Evolutionary conservation across 2,329 filamentous ascomycete genomes (phyloP), one percentile per base, ranked within the genome.

Genomic region (Botrytis hyacinthi): DNA sequence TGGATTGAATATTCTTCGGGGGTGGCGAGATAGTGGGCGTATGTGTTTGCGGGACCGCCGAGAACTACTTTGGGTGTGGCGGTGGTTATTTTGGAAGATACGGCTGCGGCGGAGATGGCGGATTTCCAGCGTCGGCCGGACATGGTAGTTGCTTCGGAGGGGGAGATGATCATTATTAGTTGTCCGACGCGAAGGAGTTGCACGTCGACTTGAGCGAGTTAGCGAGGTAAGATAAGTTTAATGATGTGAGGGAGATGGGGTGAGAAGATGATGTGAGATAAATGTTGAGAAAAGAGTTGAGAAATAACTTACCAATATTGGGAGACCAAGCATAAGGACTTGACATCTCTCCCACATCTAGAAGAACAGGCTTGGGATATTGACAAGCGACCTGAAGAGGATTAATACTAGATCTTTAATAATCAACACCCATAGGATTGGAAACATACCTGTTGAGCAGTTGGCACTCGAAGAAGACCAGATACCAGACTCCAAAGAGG

Each of bases 131-230:
- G 88, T 29, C 95, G 88, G 0, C 95, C 95, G 1, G 93, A 89
- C 95, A 98, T 98, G 9, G 95, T 97, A 0, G 92, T 96, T 1
- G 93, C 93, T 82, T 98, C 95, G 54, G 93, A 93, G 0, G 94
- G 92, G 35, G 91, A 92, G 40, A 97, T 88, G 75, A 98, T 90
- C 76, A 97, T 91, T 75, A 97, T 86, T 14, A 98, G 84, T 80
- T 96, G 92, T 0, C 95, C 95, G 0, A 96, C 91, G 14, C 95
- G 92, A 46, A 98, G 86, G 57, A 92, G 86, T 80, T 98, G 95
- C 16, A 98, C 87, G 80, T 98, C 94, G 62, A 97, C 93, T 71
- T 14, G 35, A 14, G 44, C 3, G 48, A 18, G 26, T 51, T 63
- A 51, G 57, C 10, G 26, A 20, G 54, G 10, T 63, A 9, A 4